Conservation (phyloP, 179 eudicot species). For the Nepenthes alata region DNA sequence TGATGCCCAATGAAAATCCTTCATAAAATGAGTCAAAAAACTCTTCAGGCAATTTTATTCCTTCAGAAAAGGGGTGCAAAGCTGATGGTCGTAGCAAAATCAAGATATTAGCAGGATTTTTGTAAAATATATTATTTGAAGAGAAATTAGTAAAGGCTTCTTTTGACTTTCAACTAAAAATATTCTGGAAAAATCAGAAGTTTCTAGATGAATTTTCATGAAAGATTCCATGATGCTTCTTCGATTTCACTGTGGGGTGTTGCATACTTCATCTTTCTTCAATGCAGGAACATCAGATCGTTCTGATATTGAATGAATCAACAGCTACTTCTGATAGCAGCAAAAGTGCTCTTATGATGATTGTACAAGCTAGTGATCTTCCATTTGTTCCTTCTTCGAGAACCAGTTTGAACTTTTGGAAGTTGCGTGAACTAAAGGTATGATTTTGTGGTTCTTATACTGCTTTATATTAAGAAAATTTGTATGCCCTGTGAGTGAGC, state of each 20-base stretch:
- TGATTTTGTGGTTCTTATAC: neutral
- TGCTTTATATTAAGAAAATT: neutral
- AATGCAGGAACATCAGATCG: conserved; percentile 75
- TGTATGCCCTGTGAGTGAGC: no score
- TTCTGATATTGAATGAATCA: conserved; percentile 54
- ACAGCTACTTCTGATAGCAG: conserved; percentile 48
- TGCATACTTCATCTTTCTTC: conserved; percentile 2
- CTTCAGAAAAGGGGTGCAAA: no score
- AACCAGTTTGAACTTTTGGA: conserved; percentile 38
- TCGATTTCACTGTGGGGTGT: no score
- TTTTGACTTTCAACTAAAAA: neutral
- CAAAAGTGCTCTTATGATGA: conserved; percentile 55
- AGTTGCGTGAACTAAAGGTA: conserved; percentile 58
- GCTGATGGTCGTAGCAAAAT: no score
- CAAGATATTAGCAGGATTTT: no score
- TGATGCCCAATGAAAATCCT: no score
- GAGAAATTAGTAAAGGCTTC: neutral
- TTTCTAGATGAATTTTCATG: neutral
- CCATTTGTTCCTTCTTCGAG: conserved; percentile 53
- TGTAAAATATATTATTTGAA: neutral
- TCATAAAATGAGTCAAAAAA: no score
- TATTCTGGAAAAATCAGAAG: neutral
- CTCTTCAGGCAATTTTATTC: no score
- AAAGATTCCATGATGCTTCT: no score
- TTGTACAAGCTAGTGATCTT: conserved; percentile 49